phyloP scores from a whole-genome alignment of 176 grass and related monocot genomes.

The Tuctoria greenei region DNA sequence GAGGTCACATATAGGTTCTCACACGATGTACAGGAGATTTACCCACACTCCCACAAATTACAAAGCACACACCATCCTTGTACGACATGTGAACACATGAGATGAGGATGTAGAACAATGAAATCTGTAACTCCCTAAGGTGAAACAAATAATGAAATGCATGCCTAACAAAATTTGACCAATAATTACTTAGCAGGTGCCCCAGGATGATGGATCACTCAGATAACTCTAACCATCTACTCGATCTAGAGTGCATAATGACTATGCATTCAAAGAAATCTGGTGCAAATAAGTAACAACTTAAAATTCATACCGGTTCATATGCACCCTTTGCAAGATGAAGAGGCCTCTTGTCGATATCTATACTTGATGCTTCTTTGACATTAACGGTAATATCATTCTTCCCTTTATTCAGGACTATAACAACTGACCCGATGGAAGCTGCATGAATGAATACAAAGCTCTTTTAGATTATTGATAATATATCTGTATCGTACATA shows the following conservation, averaged over 20 bases:
- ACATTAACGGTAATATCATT: slow-evolving; percentile 40
- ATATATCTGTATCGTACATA: not conserved
- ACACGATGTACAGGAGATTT: not conserved
- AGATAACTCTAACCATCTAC: slow-evolving; percentile 6
- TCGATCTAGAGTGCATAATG: not conserved
- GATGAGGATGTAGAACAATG: not conserved
- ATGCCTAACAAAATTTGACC: not conserved
- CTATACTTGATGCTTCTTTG: slow-evolving; percentile 33
- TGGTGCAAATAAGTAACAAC: slow-evolving; percentile 15
- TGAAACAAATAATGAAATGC: slow-evolving; percentile 3
- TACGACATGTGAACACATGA: not conserved
- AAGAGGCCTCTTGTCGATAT: slow-evolving; percentile 19
- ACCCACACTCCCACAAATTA: not conserved
- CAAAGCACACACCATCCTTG: not conserved
- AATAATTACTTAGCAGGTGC: not conserved
- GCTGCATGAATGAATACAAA: slow-evolving; percentile 45
- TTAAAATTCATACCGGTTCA: slow-evolving; percentile 45
- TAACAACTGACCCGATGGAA: slow-evolving; percentile 39
- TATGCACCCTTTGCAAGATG: slow-evolving; percentile 27
- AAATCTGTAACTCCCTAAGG: not conserved
- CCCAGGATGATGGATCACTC: not conserved
- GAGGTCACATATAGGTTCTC: no score
- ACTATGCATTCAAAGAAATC: not conserved
- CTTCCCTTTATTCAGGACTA: slow-evolving; percentile 55
- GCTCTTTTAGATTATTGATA: not conserved